These are phyloP conservation scores for Penicillium atrosanguineum DNA, from an alignment of 495 filamentous ascomycete genomes.

Conservation along the genomic window DNA sequence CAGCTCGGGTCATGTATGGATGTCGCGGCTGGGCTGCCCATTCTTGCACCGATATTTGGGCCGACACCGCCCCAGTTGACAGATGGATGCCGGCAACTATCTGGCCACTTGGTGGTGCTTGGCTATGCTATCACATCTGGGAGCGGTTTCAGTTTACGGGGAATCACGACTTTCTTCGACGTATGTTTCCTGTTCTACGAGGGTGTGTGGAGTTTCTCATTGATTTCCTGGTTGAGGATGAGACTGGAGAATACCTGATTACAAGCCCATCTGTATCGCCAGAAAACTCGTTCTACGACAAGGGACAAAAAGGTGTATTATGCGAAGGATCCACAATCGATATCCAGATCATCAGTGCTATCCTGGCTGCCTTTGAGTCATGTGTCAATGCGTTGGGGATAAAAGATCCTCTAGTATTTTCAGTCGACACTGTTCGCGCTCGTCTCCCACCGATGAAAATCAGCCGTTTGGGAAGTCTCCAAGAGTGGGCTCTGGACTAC, in stretches of 20 bases:
- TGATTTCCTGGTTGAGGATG: constrained; percentile 45
- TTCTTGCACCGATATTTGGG: constrained; percentile 51
- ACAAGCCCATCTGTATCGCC: constrained; percentile 50
- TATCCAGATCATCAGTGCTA: constrained; percentile 41
- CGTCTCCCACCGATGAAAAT: constrained; percentile 33
- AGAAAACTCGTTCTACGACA: constrained; percentile 45
- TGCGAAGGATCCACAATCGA: constrained; percentile 49
- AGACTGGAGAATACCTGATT: constrained; percentile 31
- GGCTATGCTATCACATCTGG: constrained; percentile 47
- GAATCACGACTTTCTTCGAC: constrained; percentile 29
- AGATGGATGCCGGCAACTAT: constrained; percentile 43
- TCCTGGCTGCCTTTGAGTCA: constrained; percentile 37
- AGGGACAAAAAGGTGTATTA: constrained; percentile 29
- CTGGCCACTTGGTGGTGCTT: constrained; percentile 49
- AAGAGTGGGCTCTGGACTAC: constrained; percentile 50
- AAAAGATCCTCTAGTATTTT: constrained; percentile 17
- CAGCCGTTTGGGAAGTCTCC: constrained; percentile 41
- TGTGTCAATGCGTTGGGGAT: constrained; percentile 22
- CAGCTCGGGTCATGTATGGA: constrained; percentile 47
- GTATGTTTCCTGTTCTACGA: constrained; percentile 34
- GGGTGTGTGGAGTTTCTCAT: constrained; percentile 42
- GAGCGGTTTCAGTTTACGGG: constrained; percentile 45
- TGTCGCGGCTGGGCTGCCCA: constrained; percentile 47
- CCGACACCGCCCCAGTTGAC: constrained; percentile 46
- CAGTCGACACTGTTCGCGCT: constrained; percentile 10